These are phyloP conservation scores for Trifolium repens DNA, from an alignment of 306 rosid species.

Conservation along the genomic window DNA sequence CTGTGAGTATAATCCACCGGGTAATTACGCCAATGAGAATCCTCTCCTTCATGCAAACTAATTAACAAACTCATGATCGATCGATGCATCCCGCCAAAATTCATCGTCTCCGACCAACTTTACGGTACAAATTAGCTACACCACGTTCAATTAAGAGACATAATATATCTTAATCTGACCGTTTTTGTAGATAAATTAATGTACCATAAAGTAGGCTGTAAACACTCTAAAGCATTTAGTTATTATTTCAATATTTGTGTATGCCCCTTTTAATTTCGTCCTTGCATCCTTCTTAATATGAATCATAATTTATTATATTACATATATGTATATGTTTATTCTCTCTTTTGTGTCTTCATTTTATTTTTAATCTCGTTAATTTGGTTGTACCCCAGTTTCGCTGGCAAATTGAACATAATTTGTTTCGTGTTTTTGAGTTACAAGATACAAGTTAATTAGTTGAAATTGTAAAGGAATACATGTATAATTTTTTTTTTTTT, in stretches of 20 bases:
- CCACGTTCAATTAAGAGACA: neutral
- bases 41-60: slow-evolving; percentile 35
- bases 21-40: slow-evolving; percentile 53
- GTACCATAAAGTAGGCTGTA: neutral
- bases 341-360: neutral
- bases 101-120: neutral
- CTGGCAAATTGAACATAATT: too few relatives aligned
- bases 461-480: too few relatives aligned
- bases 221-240: neutral
- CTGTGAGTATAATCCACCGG: slow-evolving; percentile 74
- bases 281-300: neutral
- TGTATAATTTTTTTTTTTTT: neutral
- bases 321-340: neutral
- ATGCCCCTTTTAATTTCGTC: neutral
- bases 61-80: neutral
- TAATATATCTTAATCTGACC: too few relatives aligned
- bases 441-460: too few relatives aligned
- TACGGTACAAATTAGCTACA: neutral
- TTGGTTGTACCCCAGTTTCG: neutral
- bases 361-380: neutral
- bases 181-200: too few relatives aligned
- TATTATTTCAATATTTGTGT: neutral
- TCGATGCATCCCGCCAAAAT: neutral
- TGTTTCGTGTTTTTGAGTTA: too few relatives aligned
- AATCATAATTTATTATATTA: neutral